A percentile compares a stretch with the other conserved stretches of the same genome.
Evolutionary conservation across 352 stramenopile genomes (phyloP).

Genomic region (Phytophthora nicotianae): DNA sequence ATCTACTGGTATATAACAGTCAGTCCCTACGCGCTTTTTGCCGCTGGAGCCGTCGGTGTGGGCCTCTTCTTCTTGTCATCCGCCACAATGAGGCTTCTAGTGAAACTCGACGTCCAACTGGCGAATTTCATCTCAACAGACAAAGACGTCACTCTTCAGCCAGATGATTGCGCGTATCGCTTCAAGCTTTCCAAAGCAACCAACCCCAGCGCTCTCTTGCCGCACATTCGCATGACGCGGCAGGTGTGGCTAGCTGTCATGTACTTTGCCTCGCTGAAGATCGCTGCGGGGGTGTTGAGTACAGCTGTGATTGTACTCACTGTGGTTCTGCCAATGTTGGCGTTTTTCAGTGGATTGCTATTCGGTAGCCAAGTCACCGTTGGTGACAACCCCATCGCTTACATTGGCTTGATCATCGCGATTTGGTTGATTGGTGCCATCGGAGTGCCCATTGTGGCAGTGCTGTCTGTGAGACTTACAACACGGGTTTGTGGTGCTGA

Average conservation of each 20-base stretch:
- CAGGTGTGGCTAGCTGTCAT: constrained; percentile 3
- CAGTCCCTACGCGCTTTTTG: constrained; percentile 6
- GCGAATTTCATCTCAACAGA: constrained; percentile 4
- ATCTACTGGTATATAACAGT: constrained; percentile 9
- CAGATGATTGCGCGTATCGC: constrained; percentile 7
- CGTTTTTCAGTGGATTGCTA: constrained; percentile 2
- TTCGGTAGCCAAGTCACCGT: constrained; percentile 3
- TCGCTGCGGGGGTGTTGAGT: constrained; percentile 5
- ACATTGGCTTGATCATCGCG: background rate
- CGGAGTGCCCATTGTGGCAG: constrained; percentile 5
- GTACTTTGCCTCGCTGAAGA: constrained; percentile 12
- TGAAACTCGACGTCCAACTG: constrained; percentile 13
- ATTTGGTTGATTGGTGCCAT: constrained; percentile 12
- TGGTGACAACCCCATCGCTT: constrained; percentile 6
- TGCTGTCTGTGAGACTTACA: constrained; percentile 14
- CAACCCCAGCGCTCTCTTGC: constrained; percentile 8
- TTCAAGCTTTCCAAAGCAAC: constrained; percentile 14
- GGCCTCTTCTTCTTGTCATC: constrained; percentile 12
- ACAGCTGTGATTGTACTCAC: constrained; percentile 1
- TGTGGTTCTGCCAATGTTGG: constrained; percentile 7
- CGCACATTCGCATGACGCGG: constrained; percentile 11
- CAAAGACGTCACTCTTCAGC: background rate
- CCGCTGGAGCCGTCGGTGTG: constrained; percentile 5
- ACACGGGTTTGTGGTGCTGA: constrained; percentile 6
- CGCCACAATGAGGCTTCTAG: constrained; percentile 1